Conservation (phyloP, 495 filamentous ascomycete species). For the Xylaria curta region DNA sequence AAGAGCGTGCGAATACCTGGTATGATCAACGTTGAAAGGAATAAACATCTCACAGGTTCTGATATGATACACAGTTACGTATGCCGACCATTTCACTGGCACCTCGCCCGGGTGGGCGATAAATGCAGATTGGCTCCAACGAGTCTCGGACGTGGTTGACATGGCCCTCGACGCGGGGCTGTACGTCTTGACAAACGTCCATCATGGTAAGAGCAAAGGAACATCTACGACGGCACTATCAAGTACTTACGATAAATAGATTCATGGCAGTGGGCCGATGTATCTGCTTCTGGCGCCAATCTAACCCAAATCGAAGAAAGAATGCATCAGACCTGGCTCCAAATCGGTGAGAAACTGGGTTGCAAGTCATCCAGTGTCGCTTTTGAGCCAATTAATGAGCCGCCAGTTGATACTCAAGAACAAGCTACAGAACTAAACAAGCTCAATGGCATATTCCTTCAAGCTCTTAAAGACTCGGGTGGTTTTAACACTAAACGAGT, state of each 20-base stretch:
- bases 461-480: slow-evolving; percentile 60
- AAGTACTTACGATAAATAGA: slow-evolving; percentile 37
- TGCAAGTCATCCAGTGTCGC: slow-evolving; percentile 62
- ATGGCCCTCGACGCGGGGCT: slow-evolving; percentile 58
- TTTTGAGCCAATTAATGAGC: slow-evolving; percentile 68
- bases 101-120: slow-evolving; percentile 60
- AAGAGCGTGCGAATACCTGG: slow-evolving; percentile 66
- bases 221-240: not conserved
- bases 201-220: slow-evolving; percentile 52
- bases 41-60: slow-evolving; percentile 22
- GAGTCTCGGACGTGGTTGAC: slow-evolving; percentile 66
- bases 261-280: slow-evolving; percentile 65
- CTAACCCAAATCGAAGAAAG: slow-evolving; percentile 61
- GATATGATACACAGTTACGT: slow-evolving; percentile 53
- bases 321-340: slow-evolving; percentile 64
- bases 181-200: slow-evolving; percentile 64
- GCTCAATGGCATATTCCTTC: slow-evolving; percentile 63
- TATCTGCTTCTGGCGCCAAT: slow-evolving; percentile 54
- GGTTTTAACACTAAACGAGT: slow-evolving; percentile 63
- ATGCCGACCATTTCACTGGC: slow-evolving; percentile 61
- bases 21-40: slow-evolving; percentile 27
- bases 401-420: slow-evolving; percentile 56
- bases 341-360: slow-evolving; percentile 62
- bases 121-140: slow-evolving; percentile 60
- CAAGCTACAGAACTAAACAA: slow-evolving; percentile 61